Evolutionary conservation across 202 grass and related monocot species (phyloP).

Genomic region (Panicum hallii): DNA sequence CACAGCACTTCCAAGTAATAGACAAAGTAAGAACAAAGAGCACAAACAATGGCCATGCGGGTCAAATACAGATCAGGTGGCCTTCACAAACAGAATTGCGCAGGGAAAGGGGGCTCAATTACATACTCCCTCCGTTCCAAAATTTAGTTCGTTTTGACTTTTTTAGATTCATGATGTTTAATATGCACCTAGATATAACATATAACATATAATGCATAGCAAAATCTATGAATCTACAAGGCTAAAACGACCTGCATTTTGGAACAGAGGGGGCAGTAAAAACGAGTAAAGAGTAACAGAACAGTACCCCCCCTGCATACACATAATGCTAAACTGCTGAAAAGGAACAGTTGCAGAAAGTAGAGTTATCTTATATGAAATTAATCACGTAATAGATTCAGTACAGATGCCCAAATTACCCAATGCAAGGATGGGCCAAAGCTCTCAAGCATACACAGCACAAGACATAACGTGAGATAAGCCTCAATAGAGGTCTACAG

Average conservation of each 20-base stretch:
- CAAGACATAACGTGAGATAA: background rate
- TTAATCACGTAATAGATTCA: background rate
- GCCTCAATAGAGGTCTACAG: background rate
- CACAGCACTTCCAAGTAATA: background rate
- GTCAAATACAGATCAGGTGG: background rate
- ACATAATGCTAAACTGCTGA: background rate
- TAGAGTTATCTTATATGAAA: slow-evolving; percentile 7
- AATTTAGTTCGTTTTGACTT: too few relatives aligned
- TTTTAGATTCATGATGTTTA: too few relatives aligned
- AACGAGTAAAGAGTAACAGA: background rate
- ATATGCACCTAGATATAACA: too few relatives aligned
- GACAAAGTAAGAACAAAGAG: background rate
- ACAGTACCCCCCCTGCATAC: background rate
- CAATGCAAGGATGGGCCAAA: background rate
- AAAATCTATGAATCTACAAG: too few relatives aligned
- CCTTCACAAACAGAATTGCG: background rate
- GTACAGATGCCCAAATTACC: background rate
- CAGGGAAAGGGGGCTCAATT: background rate
- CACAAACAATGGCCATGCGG: background rate
- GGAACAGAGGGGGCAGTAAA: background rate
- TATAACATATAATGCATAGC: too few relatives aligned
- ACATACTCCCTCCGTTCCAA: background rate
- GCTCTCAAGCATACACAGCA: background rate
- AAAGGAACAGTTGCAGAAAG: background rate
- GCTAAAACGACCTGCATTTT: too few relatives aligned